These are phyloP conservation scores for Tephrocybe rancida DNA, from an alignment of 768 basidiomycete genomes.

Conservation along the genomic window DNA sequence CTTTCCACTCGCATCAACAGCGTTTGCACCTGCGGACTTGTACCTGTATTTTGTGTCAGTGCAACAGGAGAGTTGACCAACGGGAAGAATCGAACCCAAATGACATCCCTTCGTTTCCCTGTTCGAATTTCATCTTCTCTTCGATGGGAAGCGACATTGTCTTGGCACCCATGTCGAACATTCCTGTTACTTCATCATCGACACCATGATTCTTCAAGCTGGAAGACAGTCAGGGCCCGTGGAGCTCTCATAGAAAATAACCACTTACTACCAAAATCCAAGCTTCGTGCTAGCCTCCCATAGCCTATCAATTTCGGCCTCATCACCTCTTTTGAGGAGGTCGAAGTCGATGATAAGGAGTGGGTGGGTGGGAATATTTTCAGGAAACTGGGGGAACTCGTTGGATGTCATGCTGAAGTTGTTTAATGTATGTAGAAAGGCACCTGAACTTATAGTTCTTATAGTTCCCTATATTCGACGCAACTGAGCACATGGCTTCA, in stretches of 20 bases:
- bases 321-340: slow-evolving; percentile 43
- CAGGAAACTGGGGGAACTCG: slow-evolving; percentile 47
- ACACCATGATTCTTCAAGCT: slow-evolving; percentile 62
- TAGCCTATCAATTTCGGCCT: slow-evolving; percentile 48
- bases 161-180: slow-evolving; percentile 60
- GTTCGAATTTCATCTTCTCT: slow-evolving; percentile 61
- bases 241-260: neutral
- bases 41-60: slow-evolving; percentile 37
- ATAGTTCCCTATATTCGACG: no score
- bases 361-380: slow-evolving; percentile 53
- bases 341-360: slow-evolving; percentile 58
- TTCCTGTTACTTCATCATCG: slow-evolving; percentile 44
- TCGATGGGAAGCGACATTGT: slow-evolving; percentile 54
- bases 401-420: neutral
- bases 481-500: no score
- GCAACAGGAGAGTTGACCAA: neutral
- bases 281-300: slow-evolving; percentile 60
- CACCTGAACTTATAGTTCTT: no score
- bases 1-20: slow-evolving; percentile 60
- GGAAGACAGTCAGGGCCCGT: neutral
- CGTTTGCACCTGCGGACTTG: slow-evolving; percentile 65
- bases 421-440: neutral
- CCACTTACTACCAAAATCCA: slow-evolving; percentile 69
- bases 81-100: slow-evolving; percentile 34
- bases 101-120: slow-evolving; percentile 48